These are phyloP conservation scores for Brasilioporus rufonigricans DNA, from an alignment of 768 basidiomycete species.

Conservation along the genomic window DNA sequence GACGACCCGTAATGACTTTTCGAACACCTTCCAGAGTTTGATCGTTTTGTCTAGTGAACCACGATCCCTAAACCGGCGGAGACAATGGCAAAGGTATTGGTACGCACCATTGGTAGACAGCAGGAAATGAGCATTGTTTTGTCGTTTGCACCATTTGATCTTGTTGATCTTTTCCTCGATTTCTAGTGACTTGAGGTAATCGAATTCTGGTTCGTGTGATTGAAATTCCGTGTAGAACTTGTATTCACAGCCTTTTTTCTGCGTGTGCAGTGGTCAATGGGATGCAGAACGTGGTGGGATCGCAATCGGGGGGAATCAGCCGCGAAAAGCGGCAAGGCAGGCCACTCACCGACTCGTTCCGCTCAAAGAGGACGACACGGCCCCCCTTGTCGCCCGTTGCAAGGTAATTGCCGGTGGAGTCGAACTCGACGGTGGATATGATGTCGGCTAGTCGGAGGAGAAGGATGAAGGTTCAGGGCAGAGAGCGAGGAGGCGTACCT, in stretches of 20 bases:
- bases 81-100: not conserved
- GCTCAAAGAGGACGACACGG: constrained; percentile 96
- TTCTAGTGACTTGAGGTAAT: constrained; percentile 99
- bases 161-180: constrained; percentile 99
- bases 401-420: constrained; percentile 98
- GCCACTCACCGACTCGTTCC: constrained; percentile 85
- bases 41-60: constrained; percentile 88
- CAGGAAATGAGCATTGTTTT: constrained; percentile 96
- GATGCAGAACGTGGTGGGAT: constrained; percentile 7
- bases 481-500: constrained; percentile 49
- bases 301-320: constrained; percentile 36
- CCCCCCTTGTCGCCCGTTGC: constrained; percentile 99
- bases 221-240: constrained; percentile 99
- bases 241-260: constrained; percentile 99
- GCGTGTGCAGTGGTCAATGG: constrained; percentile 24
- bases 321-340: constrained; percentile 6
- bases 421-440: constrained; percentile 99
- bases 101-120: constrained; percentile 90
- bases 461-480: constrained; percentile 14
- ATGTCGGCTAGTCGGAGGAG: constrained; percentile 79
- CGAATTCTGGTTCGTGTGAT: constrained; percentile 99
- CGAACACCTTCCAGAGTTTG: constrained; percentile 99
- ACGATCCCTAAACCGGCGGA: not conserved
- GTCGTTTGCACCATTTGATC: constrained; percentile 99
- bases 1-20: constrained; percentile 93